Conservation (phyloP, 495 filamentous ascomycete species). For the Aspergillus saccharolyticus region DNA sequence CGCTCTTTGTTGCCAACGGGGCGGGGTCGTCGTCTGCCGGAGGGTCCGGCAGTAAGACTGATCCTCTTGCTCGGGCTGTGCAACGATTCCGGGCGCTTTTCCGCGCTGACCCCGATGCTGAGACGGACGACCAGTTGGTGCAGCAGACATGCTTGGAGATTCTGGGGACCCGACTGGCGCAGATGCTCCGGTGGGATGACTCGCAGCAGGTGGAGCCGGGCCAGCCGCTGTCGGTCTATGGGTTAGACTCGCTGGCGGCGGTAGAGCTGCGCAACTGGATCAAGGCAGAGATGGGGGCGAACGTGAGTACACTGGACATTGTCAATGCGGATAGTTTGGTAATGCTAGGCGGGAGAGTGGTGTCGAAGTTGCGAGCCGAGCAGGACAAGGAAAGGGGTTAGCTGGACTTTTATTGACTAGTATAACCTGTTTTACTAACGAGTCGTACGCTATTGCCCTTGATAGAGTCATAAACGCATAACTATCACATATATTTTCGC, state of each 20-base stretch:
- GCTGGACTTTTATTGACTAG: no score
- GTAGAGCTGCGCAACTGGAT: conserved; percentile 14
- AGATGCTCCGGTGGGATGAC: conserved; percentile 7
- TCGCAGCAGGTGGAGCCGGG: conserved; percentile 7
- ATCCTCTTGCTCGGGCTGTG: neutral
- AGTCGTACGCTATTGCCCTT: no score
- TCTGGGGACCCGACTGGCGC: conserved; percentile 2
- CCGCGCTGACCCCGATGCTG: neutral
- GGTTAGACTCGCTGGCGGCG: conserved; percentile 9
- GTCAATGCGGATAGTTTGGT: conserved; percentile 8
- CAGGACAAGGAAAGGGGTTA: neutral
- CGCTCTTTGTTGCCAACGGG: neutral
- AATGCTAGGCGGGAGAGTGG: conserved; percentile 3
- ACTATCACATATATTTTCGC: no score
- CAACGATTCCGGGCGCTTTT: neutral
- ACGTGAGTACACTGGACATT: conserved; percentile 7
- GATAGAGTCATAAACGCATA: neutral
- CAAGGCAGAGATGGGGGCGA: conserved; percentile 6
- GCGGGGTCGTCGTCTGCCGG: neutral
- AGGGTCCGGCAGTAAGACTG: neutral
- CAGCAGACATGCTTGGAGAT: conserved; percentile 1
- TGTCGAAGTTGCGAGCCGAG: conserved; percentile 2
- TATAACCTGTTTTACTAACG: no score
- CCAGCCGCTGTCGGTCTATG: conserved; percentile 8
- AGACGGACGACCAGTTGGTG: neutral